Percentiles rank a stretch among this genome's conserved stretches.
phyloP scores from a whole-genome alignment of 202 grass and related monocot species.

The Setaria viridis region DNA sequence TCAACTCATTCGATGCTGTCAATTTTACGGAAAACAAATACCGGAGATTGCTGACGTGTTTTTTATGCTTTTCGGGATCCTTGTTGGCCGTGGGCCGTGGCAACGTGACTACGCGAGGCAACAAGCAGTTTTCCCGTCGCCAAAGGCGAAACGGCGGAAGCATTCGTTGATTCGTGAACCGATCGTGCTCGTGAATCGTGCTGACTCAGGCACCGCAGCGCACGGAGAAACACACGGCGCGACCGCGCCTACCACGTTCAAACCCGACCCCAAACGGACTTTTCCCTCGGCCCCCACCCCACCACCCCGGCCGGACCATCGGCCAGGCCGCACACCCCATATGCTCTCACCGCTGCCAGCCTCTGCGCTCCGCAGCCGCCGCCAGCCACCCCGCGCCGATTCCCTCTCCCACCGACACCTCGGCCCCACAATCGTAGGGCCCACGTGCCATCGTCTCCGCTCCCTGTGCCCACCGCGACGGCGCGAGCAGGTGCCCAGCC shows the following conservation, averaged over 20 bases:
- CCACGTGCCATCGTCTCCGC: slow-evolving; percentile 10
- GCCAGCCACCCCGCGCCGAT: not conserved
- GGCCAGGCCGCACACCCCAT: not conserved
- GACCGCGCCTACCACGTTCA: slow-evolving; percentile 28
- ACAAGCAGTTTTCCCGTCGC: not conserved
- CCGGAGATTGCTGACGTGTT: no score
- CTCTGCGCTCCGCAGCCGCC: not conserved
- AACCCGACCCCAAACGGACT: not conserved
- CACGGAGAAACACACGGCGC: not conserved
- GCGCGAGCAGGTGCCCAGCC: not conserved
- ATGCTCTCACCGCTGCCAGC: slow-evolving; percentile 28
- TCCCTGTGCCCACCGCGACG: not conserved
- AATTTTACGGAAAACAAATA: no score
- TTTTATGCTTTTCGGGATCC: no score
- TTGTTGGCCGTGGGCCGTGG: no score
- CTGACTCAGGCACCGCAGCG: not conserved
- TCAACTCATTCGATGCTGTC: no score
- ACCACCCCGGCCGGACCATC: not conserved
- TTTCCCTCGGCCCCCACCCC: not conserved
- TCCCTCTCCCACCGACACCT: not conserved
- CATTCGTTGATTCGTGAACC: not conserved
- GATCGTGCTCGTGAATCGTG: not conserved
- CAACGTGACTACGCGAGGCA: no score
- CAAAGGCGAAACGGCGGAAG: not conserved
- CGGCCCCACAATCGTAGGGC: not conserved